These are phyloP conservation scores for Emmonsiellopsis sp. DNA, from an alignment of 2,329 filamentous ascomycete genomes.

Conservation along the genomic window DNA sequence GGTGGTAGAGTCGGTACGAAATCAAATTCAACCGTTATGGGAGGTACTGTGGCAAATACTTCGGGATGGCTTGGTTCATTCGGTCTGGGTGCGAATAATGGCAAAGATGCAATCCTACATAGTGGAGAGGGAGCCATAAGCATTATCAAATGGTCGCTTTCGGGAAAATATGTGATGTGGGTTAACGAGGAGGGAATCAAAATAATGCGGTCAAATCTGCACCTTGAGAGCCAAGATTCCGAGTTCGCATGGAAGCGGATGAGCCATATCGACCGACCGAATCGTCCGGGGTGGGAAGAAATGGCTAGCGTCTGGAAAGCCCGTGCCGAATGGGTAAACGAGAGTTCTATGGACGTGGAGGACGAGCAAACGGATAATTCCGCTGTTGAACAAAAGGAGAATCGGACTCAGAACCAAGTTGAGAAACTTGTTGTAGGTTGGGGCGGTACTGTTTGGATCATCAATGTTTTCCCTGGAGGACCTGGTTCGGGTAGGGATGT, in stretches of 20 bases:
- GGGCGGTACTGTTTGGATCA: conserved; percentile 93
- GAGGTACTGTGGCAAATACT: conserved; percentile 62
- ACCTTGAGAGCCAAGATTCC: conserved; percentile 64
- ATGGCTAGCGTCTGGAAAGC: conserved; percentile 97
- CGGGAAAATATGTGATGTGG: conserved; percentile 89
- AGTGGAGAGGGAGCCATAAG: conserved; percentile 87
- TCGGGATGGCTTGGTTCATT: conserved; percentile 88
- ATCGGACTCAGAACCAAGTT: conserved; percentile 12
- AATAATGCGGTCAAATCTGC: conserved; percentile 85
- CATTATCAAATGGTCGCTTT: conserved; percentile 88
- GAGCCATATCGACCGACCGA: conserved; percentile 81
- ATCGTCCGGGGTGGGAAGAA: conserved; percentile 81
- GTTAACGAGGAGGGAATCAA: conserved; percentile 96
- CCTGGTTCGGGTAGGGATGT: conserved; percentile 56
- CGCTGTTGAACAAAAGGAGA: conserved; percentile 10
- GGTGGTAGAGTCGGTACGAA: conserved; percentile 72
- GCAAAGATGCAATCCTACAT: conserved; percentile 79
- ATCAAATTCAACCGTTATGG: conserved; percentile 72
- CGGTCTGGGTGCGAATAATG: conserved; percentile 65
- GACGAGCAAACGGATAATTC: conserved; percentile 39
- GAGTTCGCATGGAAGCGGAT: conserved; percentile 93
- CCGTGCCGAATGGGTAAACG: conserved; percentile 85
- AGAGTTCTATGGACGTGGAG: conserved; percentile 65
- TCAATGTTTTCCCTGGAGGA: conserved; percentile 77
- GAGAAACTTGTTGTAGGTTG: conserved; percentile 89